Evolutionary conservation across 2,329 filamentous ascomycete genomes (phyloP).

Genomic region (Alternaria infectoria): DNA sequence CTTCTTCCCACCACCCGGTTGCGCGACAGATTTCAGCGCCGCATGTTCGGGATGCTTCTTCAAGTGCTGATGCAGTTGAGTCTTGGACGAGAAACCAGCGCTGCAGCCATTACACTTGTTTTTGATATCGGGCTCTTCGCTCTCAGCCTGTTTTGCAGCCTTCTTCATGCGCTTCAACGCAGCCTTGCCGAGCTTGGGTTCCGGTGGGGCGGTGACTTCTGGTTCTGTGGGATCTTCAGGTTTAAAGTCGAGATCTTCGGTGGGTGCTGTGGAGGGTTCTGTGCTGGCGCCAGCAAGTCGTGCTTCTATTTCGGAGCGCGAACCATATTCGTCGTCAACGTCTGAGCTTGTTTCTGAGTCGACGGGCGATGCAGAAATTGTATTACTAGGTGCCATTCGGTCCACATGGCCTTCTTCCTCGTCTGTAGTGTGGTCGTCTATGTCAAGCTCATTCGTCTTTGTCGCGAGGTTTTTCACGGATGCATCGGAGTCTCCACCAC

Average conservation of each 20-base stretch:
- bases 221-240: slow-evolving; percentile 2
- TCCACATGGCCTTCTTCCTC: slow-evolving; percentile 15
- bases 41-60: slow-evolving; percentile 67
- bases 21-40: slow-evolving; percentile 48
- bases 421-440: slow-evolving; percentile 18
- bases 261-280: slow-evolving; percentile 10
- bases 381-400: neutral
- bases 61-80: slow-evolving; percentile 76
- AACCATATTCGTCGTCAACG: slow-evolving; percentile 46
- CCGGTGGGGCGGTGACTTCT: slow-evolving; percentile 2
- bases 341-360: slow-evolving; percentile 13
- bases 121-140: slow-evolving; percentile 44
- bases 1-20: slow-evolving; percentile 18
- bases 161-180: slow-evolving; percentile 56
- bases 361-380: neutral
- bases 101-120: slow-evolving; percentile 80
- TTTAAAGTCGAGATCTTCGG: slow-evolving; percentile 9
- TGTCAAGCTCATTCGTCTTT: slow-evolving; percentile 20
- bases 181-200: slow-evolving; percentile 55
- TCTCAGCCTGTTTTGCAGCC: slow-evolving; percentile 50
- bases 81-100: slow-evolving; percentile 77
- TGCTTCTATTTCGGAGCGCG: slow-evolving; percentile 45
- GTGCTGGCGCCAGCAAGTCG: slow-evolving; percentile 32
- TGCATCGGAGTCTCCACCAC: slow-evolving; percentile 49
- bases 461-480: slow-evolving; percentile 23